Evolutionary conservation across 2,329 filamentous ascomycete species (phyloP), one percentile per base, ranked within the genome.

Genomic region (Verruconis gallopava): DNA sequence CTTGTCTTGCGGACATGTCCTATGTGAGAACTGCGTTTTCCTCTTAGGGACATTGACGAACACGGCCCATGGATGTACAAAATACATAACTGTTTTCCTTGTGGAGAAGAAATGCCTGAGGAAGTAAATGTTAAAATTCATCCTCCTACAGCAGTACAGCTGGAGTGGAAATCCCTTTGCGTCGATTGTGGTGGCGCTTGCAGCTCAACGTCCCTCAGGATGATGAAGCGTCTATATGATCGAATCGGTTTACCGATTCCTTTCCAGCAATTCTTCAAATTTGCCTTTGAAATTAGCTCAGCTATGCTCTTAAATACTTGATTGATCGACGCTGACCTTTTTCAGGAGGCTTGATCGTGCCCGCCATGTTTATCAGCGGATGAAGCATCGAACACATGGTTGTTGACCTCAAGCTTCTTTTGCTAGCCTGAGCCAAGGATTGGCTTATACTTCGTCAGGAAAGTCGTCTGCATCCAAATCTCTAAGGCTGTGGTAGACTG

Each of bases 1-100:
- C 37, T 34, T 48, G 42, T 40, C 21, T 41, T 49, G 21, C 33
- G 36, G 43, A 22, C 22, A 49, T 38, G 43, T 13, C 33, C 37
- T 49, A 38, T 49, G 25, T 35, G 22, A 49, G 42, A 49, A 49
- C 37, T 49, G 22, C 21, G 33, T 49, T 40, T 21, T 49, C 37
- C 36, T 49, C 21, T 46, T 49, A 41, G 18, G 43, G 21, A 37
- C 42, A 15, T 19, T 32, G 38, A 30, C 21, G 28, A 47, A 44
- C 33, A 45, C 38, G 34, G 48, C 43, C 40, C 40, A 21, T 49
- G 25, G 39, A 40, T 48, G 18, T 48, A 47, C 39, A 48, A 44
- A 38, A 34, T 49, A 22, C 19, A 22, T 21, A 20, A 35, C 36
- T 49, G 25, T 37, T 49, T 49, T 33, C 42, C 48, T 32, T 49